These are phyloP conservation scores for Tanacetum coccineum DNA, from an alignment of 129 eudicot genomes.

Conservation along the genomic window DNA sequence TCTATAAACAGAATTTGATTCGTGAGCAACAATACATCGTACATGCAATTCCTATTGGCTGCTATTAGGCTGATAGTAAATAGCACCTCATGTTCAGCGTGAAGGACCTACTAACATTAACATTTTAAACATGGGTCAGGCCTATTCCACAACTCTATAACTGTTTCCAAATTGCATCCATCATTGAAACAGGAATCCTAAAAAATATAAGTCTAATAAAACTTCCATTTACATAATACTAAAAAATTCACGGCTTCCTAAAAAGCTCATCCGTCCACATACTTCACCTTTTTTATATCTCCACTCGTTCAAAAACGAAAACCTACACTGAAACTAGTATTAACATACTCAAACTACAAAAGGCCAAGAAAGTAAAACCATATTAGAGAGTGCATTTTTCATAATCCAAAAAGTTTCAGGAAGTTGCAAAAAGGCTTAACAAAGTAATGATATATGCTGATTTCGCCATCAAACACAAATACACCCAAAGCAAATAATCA, in stretches of 20 bases:
- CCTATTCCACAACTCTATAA: conserved; percentile 5
- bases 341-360: neutral
- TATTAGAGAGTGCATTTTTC: neutral
- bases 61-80: no score
- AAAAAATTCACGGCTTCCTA: neutral
- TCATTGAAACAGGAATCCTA: neutral
- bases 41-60: no score
- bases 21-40: neutral
- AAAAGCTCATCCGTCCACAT: no score
- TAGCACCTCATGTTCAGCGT: conserved; percentile 7
- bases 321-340: neutral
- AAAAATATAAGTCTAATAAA: conserved; percentile 8
- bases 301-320: neutral
- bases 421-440: no score
- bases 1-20: neutral
- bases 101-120: neutral
- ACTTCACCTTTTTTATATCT: no score
- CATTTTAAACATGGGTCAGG: neutral
- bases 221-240: neutral
- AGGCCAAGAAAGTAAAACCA: neutral
- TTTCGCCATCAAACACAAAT: no score
- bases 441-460: no score
- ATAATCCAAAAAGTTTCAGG: no score
- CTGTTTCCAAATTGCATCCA: neutral
- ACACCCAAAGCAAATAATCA: no score